These are phyloP conservation scores for Tanacetum coccineum DNA, from an alignment of 129 eudicot species.

Conservation along the genomic window DNA sequence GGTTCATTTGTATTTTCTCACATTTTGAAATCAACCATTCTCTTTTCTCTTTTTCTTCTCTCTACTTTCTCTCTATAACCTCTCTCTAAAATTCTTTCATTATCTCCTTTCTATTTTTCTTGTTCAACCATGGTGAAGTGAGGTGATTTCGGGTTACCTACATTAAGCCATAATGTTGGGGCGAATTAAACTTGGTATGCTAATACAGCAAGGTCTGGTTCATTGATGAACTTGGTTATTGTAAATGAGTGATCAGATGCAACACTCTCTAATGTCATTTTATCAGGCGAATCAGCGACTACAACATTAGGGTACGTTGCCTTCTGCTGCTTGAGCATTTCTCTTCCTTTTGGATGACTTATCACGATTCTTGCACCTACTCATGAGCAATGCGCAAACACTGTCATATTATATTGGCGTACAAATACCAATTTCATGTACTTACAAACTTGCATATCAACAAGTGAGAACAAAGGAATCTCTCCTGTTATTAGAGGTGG, in stretches of 20 bases:
- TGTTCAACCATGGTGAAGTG: no score
- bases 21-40: no score
- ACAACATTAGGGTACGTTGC: constrained; percentile 55
- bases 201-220: constrained; percentile 64
- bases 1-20: no score
- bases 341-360: constrained; percentile 81
- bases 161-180: background rate
- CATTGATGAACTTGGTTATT: constrained; percentile 56
- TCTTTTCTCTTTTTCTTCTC: no score
- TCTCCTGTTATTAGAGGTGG: no score
- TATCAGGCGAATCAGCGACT: constrained; percentile 61
- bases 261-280: constrained; percentile 34
- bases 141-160: no score
- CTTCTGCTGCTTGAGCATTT: constrained; percentile 50
- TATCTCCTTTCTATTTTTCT: no score
- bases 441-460: no score
- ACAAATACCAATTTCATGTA: background rate
- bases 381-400: background rate
- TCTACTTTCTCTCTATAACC: no score
- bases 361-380: constrained; percentile 86
- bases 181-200: constrained; percentile 28
- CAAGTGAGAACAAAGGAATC: no score
- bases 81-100: no score
- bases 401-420: no score
- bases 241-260: constrained; percentile 46